Base-by-base conservation (phyloP, 768 basidiomycete genomes). In the Lactarius sanguifluus region DNA sequence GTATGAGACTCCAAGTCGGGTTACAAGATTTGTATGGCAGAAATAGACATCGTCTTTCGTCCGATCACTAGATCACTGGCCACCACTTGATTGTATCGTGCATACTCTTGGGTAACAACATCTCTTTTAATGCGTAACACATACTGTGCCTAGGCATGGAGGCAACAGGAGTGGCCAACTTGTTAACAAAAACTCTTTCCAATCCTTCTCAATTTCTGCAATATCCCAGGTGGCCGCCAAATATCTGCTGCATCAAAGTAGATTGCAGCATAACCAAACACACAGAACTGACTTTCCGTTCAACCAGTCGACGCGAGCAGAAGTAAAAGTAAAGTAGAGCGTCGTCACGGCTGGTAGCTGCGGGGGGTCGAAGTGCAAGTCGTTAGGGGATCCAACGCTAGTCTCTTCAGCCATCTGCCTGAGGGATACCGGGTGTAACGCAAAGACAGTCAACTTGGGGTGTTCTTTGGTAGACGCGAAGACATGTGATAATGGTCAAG, bases 251-350 rank as follows among this genome's bases (percentile, higher is more conserved):
- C 5, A 41, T 64, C 58, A 47, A n/a, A 9, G 5, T n/a, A 18
- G 15, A 23, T 13, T 7, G 32, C 20, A 20, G 30, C 13, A 28
- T 5, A 2, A 9, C 20, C 52, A 20, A 23, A 6, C 20, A 32
- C 18, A 32, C 20, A 7, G 47, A 5, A 25, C 43, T 6, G 2
- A 72, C 70, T 65, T 67, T 54, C 72, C 38, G 15, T 40, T 40
- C 38, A 40, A 40, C 38, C 38, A 40, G 5, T 15, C 38, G 38
- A 40, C 13, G 15, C 38, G 15, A 40, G 13, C 13, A 12, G 13
- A 38, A 38, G 12, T 38, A 32, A 32, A 10, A 38, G 13, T 38
- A 5, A 40, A 15, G 38, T 15, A 40, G 15, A 40, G 38, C 38
- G 16, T 16, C 13, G 38, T 40, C 15, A 15, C 15, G 38, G 15